Conservation (phyloP, 2,329 filamentous ascomycete species). For the Metarhizium robertsii region DNA sequence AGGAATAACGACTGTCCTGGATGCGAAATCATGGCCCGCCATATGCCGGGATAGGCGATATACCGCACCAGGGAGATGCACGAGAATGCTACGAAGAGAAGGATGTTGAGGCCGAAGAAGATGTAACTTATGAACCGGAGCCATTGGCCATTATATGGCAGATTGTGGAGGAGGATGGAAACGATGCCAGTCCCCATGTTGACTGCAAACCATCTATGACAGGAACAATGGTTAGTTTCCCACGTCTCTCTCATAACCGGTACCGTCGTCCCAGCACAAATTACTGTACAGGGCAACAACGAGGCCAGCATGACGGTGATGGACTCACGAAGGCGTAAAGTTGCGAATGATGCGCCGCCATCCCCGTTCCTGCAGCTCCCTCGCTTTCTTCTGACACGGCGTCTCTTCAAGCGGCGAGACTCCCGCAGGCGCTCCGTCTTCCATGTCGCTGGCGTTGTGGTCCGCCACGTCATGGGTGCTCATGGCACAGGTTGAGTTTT, state of each 20-base stretch:
- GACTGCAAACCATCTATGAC: slow-evolving; percentile 44
- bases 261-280: too few species aligned
- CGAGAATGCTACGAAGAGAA: slow-evolving; percentile 47
- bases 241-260: background rate
- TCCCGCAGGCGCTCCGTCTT: background rate
- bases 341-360: slow-evolving; percentile 40
- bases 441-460: background rate
- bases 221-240: background rate
- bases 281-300: too few species aligned
- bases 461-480: background rate
- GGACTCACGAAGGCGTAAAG: slow-evolving; percentile 43
- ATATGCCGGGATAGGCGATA: slow-evolving; percentile 55
- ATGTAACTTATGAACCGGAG: slow-evolving; percentile 49
- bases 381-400: slow-evolving; percentile 17
- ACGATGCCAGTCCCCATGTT: slow-evolving; percentile 63
- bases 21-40: slow-evolving; percentile 55
- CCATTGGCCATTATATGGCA: slow-evolving; percentile 51
- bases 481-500: background rate
- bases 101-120: slow-evolving; percentile 51
- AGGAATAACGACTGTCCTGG: slow-evolving; percentile 60
- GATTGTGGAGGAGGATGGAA: slow-evolving; percentile 49
- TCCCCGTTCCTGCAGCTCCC: slow-evolving; percentile 19
- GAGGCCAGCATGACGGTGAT: background rate
- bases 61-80: slow-evolving; percentile 51
- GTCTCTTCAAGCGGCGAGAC: slow-evolving; percentile 4